Evolutionary conservation across 495 filamentous ascomycete genomes (phyloP).

Genomic region (Tirmania nivea): DNA sequence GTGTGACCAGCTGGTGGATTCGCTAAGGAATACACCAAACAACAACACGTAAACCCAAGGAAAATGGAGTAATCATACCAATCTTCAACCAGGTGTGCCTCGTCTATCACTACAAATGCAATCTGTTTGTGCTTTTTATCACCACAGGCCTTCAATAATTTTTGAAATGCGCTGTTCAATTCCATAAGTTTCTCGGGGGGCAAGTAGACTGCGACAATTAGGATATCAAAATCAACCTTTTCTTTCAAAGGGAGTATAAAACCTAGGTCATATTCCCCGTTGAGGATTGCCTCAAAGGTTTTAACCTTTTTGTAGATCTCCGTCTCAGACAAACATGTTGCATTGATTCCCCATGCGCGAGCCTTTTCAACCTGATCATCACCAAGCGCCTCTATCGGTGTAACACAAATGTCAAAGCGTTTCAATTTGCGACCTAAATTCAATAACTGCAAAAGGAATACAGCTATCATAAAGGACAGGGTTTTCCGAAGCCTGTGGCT

Average conservation of each 20-base stretch:
- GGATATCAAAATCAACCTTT: no score
- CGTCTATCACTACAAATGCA: background rate
- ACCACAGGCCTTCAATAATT: background rate
- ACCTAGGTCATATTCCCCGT: background rate
- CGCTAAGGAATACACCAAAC: no score
- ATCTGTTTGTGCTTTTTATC: background rate
- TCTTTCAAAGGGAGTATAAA: background rate
- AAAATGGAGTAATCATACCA: no score
- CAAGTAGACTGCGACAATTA: background rate
- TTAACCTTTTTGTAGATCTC: background rate
- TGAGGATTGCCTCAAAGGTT: background rate
- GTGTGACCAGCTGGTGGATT: no score
- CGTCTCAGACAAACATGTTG: background rate
- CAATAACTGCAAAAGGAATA: no score
- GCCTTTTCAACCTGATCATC: background rate
- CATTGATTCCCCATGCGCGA: background rate
- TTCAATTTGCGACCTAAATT: no score
- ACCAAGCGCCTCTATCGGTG: background rate
- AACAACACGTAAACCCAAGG: no score
- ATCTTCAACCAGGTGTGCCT: no score
- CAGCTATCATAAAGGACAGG: background rate
- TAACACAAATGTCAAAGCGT: background rate
- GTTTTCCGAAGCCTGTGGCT: background rate
- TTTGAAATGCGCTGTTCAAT: background rate
- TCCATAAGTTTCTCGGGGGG: background rate